Conservation (phyloP, 129 eudicot genomes). For the Smallanthus sonchifolius region DNA sequence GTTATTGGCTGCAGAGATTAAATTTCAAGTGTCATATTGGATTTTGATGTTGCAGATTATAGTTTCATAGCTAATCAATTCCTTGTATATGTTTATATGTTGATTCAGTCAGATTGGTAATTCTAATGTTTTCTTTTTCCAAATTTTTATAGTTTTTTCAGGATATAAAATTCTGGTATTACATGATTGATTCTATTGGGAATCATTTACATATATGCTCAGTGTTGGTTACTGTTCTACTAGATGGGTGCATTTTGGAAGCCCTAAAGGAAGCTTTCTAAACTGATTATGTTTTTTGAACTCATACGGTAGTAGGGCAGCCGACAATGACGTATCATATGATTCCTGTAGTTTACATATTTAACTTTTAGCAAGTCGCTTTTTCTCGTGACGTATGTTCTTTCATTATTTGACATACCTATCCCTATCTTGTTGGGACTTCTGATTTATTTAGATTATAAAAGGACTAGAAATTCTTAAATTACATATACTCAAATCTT, state of each 20-base stretch:
- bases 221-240: not conserved
- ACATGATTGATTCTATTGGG: constrained; percentile 13
- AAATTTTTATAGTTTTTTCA: not conserved
- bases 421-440: not conserved
- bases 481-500: not conserved
- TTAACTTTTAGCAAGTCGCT: not conserved
- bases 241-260: not conserved
- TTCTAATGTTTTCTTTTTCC: not conserved
- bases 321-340: constrained; percentile 1
- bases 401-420: not conserved
- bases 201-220: not conserved
- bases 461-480: not conserved
- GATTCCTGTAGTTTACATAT: not conserved
- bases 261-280: not conserved
- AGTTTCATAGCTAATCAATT: not conserved
- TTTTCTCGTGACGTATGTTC: not conserved
- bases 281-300: not conserved
- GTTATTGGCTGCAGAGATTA: not conserved
- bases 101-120: not conserved
- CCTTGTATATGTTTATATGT: not conserved
- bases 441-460: not conserved
- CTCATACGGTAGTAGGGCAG: not conserved
- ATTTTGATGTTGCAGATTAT: constrained; percentile 5
- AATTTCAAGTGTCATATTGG: not conserved
- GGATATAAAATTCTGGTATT: not conserved